Conservation (phyloP, 139 green algal species). For the Chlorella sorokiniana region DNA sequence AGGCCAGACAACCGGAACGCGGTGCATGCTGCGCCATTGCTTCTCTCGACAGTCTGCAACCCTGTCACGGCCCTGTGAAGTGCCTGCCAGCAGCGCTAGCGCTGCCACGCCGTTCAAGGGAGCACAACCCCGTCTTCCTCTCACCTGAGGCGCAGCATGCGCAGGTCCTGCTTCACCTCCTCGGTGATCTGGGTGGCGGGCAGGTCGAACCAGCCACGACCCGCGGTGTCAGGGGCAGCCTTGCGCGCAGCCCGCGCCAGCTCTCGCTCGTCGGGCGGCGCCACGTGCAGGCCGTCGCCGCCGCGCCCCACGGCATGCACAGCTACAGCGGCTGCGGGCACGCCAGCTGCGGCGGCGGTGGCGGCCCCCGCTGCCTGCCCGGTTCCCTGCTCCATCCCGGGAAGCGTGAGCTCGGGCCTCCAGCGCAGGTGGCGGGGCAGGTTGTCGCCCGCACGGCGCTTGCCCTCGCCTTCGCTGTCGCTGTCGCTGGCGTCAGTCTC, state of each 20-base stretch:
- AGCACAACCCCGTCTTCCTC: no score
- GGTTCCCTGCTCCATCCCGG: neutral
- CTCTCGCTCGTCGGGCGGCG: constrained; percentile 19
- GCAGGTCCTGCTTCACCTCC: constrained; percentile 49
- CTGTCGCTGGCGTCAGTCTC: neutral
- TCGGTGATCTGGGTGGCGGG: constrained; percentile 45
- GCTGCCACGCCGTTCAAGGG: no score
- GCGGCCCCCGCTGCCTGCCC: neutral
- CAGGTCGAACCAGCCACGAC: constrained; percentile 44
- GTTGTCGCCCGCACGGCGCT: neutral
- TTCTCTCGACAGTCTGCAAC: no score
- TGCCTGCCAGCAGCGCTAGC: no score
- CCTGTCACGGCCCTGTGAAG: no score
- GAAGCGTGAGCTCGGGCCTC: constrained; percentile 21
- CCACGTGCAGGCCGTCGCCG: constrained; percentile 12
- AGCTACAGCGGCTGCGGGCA: neutral
- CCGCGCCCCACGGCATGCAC: constrained; percentile 12
- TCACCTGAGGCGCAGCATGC: constrained; percentile 40
- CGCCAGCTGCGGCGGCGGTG: neutral
- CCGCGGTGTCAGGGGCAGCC: constrained; percentile 23
- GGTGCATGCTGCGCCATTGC: no score
- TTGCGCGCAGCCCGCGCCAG: neutral
- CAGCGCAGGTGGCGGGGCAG: constrained; percentile 21
- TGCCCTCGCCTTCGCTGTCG: constrained; percentile 11
- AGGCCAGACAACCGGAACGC: no score